Conservation (phyloP, 2,329 filamentous ascomycete species). For the Fusarium abutilonis region DNA sequence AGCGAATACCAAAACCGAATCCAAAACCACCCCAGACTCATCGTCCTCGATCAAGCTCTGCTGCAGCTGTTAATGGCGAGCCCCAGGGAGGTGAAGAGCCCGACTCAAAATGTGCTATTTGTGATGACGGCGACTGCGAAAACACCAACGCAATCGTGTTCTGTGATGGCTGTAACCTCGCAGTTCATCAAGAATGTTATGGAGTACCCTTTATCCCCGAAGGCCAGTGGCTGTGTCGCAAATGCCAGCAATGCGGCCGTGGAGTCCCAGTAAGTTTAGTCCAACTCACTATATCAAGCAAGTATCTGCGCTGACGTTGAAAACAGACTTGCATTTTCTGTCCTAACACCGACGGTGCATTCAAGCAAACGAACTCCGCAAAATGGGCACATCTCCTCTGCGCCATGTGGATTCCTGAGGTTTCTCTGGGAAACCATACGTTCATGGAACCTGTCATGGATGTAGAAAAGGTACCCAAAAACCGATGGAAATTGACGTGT, state of each 20-base stretch:
- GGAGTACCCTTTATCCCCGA: slow-evolving; percentile 98
- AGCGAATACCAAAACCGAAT: slow-evolving; percentile 95
- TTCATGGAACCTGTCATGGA: slow-evolving; percentile 99
- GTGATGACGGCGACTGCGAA: slow-evolving; percentile 98
- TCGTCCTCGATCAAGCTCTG: slow-evolving; percentile 89
- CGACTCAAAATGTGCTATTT: slow-evolving; percentile 97
- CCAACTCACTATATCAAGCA: background rate
- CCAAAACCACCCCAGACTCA: slow-evolving; percentile 96
- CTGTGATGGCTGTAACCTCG: slow-evolving; percentile 96
- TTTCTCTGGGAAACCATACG: slow-evolving; percentile 92
- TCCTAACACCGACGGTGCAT: slow-evolving; percentile 95
- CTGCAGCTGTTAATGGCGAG: slow-evolving; percentile 94
- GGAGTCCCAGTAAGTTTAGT: slow-evolving; percentile 76
- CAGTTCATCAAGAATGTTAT: slow-evolving; percentile 98
- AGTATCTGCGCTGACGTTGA: slow-evolving; percentile 28
- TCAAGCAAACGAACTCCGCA: slow-evolving; percentile 96
- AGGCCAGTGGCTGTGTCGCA: slow-evolving; percentile 96
- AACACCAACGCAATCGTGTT: slow-evolving; percentile 99
- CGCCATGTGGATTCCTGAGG: slow-evolving; percentile 98
- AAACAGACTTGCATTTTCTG: slow-evolving; percentile 92
- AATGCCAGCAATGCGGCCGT: slow-evolving; percentile 93
- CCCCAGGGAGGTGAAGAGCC: slow-evolving; percentile 86
- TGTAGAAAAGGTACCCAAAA: slow-evolving; percentile 95
- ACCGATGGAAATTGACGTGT: slow-evolving; percentile 90
- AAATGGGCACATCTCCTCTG: slow-evolving; percentile 98